Base-by-base conservation (phyloP, 208 protist genomes). In the Herpetomonas tarakana region DNA sequence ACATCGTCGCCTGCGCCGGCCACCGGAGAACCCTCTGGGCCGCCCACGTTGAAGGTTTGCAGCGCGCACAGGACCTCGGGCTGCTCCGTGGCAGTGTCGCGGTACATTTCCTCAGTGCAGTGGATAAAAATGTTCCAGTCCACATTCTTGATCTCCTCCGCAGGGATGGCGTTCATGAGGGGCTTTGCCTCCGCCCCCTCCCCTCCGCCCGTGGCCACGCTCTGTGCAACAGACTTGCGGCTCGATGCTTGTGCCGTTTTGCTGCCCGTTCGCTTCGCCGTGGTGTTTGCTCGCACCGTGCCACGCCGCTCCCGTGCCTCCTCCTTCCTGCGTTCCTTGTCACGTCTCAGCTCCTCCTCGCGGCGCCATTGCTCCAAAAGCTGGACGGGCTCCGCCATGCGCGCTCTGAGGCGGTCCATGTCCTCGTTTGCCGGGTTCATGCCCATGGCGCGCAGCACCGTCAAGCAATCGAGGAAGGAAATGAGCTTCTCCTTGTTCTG, bases 61-160 rank as follows among this genome's bases (percentile, higher is more conserved):
- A 96, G 67, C 21, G 90, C 86, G 18, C 55, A 65, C 22, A 70
- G 52, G 44, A 96, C 77, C 16, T 71, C 71, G 46, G 64, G 72
- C 71, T 96, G 70, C 73, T 96, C 86, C 3, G 60, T 62, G 44
- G 66, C 68, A n/a, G 73, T 50, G 28, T 96, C 84, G 30, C 86
- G 78, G 39, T 88, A 96, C 50, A 96, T 77, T 56, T 81, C 75
- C 57, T 96, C 85, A 0, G 77, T 71, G 73, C 86, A 96, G 24
- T 79, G 80, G 41, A 96, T 93, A 60, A 96, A 96, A 47, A 96
- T 96, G 65, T 96, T 93, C 86, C 90, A 96, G 63, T 96, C 90
- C 55, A 96, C 93, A 57, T 96, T 96, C 39, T 96, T 96, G n/a
- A 96, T 82, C 59, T 96, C 86, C 68, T 96, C 90, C 7, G 75